phyloP scores from a whole-genome alignment of 2,329 filamentous ascomycete species.

The Neofusicoccum ribis region DNA sequence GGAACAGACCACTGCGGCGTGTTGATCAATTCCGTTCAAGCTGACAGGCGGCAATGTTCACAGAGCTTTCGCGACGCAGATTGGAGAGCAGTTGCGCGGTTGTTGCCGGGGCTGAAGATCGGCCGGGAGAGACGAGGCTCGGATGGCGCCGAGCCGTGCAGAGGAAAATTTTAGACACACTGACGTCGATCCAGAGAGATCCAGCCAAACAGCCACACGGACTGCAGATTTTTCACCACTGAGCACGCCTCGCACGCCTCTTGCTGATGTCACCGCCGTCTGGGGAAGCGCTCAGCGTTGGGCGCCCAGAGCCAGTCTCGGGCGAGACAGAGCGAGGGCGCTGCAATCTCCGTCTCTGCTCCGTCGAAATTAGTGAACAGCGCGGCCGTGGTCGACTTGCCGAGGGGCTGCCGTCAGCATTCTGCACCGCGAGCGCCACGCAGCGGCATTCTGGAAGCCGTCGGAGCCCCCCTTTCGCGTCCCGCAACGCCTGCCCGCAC shows the following conservation, averaged over 20 bases:
- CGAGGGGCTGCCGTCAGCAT: neutral
- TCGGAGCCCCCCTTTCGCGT: neutral
- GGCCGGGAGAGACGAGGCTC: constrained; percentile 11
- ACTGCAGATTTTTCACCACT: constrained; percentile 2
- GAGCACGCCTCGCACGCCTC: too few relatives aligned
- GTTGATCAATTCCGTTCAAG: too few relatives aligned
- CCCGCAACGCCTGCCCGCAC: neutral
- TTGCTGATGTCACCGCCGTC: neutral
- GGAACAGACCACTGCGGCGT: too few relatives aligned
- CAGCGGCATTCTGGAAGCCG: neutral
- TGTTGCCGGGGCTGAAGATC: constrained; percentile 12
- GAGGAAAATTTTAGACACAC: constrained; percentile 12
- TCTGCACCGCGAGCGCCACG: too few relatives aligned
- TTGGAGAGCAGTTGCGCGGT: neutral
- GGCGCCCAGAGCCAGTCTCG: neutral
- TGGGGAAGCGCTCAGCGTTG: neutral
- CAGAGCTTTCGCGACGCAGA: too few relatives aligned
- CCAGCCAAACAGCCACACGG: neutral
- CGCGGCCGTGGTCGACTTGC: neutral
- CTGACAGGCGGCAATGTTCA: too few relatives aligned
- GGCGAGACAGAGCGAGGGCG: neutral
- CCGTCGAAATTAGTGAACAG: neutral
- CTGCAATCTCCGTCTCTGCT: constrained; percentile 1
- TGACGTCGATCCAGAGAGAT: constrained; percentile 17
- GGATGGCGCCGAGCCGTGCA: constrained; percentile 12